Base-by-base conservation (phyloP, 2,329 filamentous ascomycete species). In the Fusarium sp. region DNA sequence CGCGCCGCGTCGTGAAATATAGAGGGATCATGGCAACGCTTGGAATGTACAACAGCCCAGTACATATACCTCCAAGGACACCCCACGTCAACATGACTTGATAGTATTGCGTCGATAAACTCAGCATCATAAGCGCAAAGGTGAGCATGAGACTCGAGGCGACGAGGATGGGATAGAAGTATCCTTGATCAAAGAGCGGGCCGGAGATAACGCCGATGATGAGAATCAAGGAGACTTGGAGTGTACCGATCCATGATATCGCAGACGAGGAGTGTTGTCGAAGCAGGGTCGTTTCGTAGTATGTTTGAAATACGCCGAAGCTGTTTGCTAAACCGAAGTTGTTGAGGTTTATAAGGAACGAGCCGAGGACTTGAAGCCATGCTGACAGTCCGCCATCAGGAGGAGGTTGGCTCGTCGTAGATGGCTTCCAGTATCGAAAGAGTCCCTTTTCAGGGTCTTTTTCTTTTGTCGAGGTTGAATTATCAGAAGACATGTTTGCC, bases 141-240 rank as follows among this genome's bases (percentile, higher is more conserved):
- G 38, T 58, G 11, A 58, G 40, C 54, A 58, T 47, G 30, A 58
- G n/a, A 4, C 38, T 58, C 7, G 54, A 58, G 5, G 10, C 30
- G n/a, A 35, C 18, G 30, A 58, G 32, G 32, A 58, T 58, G 4
- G 54, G 54, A 18, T 58, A 58, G 23, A 58, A 58, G 30, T 58
- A 28, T 33, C 54, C 54, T 28, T 58, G 54, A 4, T 58, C 40
- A 9, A 58, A 47, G 11, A 58, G 30, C 7, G 54, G 54, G 3
- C 54, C 40, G 0, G 54, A 58, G 13, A 58, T 25, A 12, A 58
- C 54, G 6, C 54, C 30, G 30, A 58, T 23, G n/a, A 35, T 58
- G 18, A 58, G 54, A 4, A 58, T 58, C 7, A 58, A 3, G 8
- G 54, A 58, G 1, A 58, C 54, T 58, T 58, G 23, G 2, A 58